Evolutionary conservation across 495 filamentous ascomycete genomes (phyloP), one percentile per base, ranked within the genome.

Genomic region (Saxophila tyrrhenica): DNA sequence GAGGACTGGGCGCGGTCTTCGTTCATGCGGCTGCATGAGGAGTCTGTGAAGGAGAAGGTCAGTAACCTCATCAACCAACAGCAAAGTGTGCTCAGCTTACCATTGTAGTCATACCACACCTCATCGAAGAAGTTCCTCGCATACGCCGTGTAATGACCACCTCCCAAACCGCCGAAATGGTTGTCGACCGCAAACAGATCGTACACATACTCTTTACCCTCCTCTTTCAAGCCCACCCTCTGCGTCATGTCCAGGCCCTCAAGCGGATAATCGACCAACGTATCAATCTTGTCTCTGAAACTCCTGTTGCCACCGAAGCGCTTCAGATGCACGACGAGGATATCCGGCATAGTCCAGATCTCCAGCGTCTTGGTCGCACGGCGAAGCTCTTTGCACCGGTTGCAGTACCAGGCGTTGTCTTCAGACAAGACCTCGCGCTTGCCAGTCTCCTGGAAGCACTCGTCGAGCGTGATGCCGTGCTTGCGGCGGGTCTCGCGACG

Each of bases 321-420:
- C 75, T 98, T 98, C 3, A 98, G 76, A 63, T 99, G 92, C 52
- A 97, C 80, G 50, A 97, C 83, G 15, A 98, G 75, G 50, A 97
- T 91, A 66, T 98, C 92, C 9, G 92, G 92, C 2, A 84, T 82
- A 65, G 88, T 95, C 92, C 92, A 98, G 2, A 98, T 76, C 65
- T 97, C 88, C 25, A 98, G 89, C 62, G 90, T 94, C 77, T 97
- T 98, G 71, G 79, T 89, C 19, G 94, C 92, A 22, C 87, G 81
- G 10, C 86, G 82, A 62, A 94, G 84, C 58, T 94, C 86, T 64
- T 97, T 96, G 76, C 92, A 98, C 43, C 87, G 79, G 52, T 87
- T 89, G 59, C 92, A 98, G 62, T 87, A 96, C 92, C 92, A 98
- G 25, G 87, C 89, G 63, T 98, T 91, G 59, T 89, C 85, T 65